These are phyloP conservation scores for Cytospora piceae DNA, from an alignment of 2,329 filamentous ascomycete genomes.

Conservation along the genomic window DNA sequence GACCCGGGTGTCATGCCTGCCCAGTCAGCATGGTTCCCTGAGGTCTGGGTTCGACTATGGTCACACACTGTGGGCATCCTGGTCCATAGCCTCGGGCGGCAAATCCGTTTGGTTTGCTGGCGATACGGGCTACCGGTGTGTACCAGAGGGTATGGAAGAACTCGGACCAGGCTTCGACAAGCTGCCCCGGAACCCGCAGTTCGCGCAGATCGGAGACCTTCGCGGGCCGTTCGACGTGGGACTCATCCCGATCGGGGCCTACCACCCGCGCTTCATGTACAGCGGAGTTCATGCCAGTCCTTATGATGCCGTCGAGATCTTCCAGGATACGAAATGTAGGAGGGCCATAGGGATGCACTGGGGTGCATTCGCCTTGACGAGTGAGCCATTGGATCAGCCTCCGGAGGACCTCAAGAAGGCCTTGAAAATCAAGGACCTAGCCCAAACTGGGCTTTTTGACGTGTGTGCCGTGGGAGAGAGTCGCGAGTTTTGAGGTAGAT, in stretches of 20 bases:
- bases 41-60: constrained; percentile 10
- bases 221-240: constrained; percentile 72
- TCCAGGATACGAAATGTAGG: constrained; percentile 66
- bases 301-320: constrained; percentile 70
- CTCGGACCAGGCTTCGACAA: constrained; percentile 5
- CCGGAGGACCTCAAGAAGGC: constrained; percentile 63
- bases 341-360: constrained; percentile 70
- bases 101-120: constrained; percentile 19
- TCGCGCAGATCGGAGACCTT: constrained; percentile 66
- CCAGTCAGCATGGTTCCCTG: constrained; percentile 5
- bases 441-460: constrained; percentile 62
- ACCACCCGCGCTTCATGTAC: constrained; percentile 61
- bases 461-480: constrained; percentile 69
- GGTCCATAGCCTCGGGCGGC: constrained; percentile 2
- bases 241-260: constrained; percentile 73
- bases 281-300: constrained; percentile 69
- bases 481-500: background rate
- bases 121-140: constrained; percentile 17
- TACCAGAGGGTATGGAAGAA: constrained; percentile 11
- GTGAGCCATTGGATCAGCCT: constrained; percentile 69
- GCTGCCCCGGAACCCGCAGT: constrained; percentile 65
- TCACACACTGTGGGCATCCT: constrained; percentile 11
- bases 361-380: constrained; percentile 48
- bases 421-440: constrained; percentile 57
- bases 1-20: background rate